Base-by-base conservation (phyloP, 208 protist species). In the Crithidia brevicula region DNA sequence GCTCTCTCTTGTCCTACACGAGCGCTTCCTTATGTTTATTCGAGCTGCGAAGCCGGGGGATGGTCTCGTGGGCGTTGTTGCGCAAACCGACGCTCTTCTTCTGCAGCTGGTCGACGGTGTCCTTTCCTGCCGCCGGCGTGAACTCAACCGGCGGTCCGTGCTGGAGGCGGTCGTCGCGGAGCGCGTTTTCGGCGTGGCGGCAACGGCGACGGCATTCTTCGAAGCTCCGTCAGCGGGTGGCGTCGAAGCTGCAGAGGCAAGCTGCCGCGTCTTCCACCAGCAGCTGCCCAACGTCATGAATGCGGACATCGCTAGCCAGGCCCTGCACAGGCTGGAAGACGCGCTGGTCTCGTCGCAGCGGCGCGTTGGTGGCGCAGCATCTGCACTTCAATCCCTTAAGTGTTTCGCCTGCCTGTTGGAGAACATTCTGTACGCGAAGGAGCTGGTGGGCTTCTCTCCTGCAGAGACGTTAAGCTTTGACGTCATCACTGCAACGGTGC, bases 381-480 rank as follows among this genome's bases (percentile, higher is more conserved):
- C 53, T 4, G 70, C 70, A 22, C 54, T 64, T 2, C 30, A 33
- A 43, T 63, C 70, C 46, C 56, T 76, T 49, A 61, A 25, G 22
- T 76, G 71, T 56, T 72, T 85, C 15, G 73, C 68, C 2, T 76
- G 50, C 60, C 27, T 65, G 50, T 56, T 85, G 46, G 80, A 85
- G 23, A 66, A 66, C 30, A 74, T 85, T 22, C 49, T 77, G n/a
- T 66, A 77, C 47, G 65, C 63, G 43, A 63, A 70, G 46, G 69
- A 85, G 56, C 60, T 70, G 4, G 51, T 69, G 8, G 75, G 79
- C 30, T 81, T 76, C 42, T 61, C 69, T 7, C 31, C 63, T 0
- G 54, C 47, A 13, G 82, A 88, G 51, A 79, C 64, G 13, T 33
- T 82, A 6, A 77, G 57, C 36, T 82, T 82, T n/a, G 72, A 73